phyloP scores from a whole-genome alignment of 2,329 filamentous ascomycete species.

The Pseudogymnoascus sp. region DNA sequence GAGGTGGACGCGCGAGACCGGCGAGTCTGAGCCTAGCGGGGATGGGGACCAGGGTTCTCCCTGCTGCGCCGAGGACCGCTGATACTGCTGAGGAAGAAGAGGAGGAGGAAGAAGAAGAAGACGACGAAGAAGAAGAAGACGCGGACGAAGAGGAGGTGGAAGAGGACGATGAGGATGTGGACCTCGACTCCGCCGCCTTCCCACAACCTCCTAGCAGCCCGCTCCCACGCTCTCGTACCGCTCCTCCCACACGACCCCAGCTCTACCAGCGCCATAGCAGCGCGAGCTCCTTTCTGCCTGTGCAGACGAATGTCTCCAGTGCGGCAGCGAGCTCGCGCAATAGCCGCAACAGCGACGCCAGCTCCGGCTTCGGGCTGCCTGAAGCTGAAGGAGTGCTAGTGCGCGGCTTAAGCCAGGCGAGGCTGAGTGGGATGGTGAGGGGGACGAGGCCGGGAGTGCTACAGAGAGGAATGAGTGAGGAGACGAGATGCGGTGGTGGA shows the following conservation, averaged over 20 bases:
- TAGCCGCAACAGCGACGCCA: not conserved
- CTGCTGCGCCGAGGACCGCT: conserved; percentile 2
- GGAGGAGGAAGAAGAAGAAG: conserved; percentile 36
- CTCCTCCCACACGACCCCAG: not conserved
- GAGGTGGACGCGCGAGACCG: not conserved
- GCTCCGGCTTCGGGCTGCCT: not conserved
- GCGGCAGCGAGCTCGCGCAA: not conserved
- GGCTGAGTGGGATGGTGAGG: not conserved
- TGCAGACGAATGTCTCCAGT: not conserved
- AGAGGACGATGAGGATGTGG: conserved; percentile 38
- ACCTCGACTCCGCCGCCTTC: not conserved
- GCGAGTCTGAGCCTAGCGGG: not conserved
- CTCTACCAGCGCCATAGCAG: not conserved
- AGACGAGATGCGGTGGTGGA: not conserved
- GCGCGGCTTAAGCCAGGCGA: conserved; percentile 1
- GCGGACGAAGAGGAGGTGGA: conserved; percentile 42
- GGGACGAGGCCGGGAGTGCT: not conserved
- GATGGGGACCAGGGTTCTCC: not conserved
- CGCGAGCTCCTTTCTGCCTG: not conserved
- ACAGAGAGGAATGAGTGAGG: not conserved
- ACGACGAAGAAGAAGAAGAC: conserved; percentile 35
- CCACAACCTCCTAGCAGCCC: not conserved
- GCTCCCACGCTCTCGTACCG: not conserved
- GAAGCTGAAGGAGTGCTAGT: not conserved
- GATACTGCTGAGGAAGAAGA: conserved; percentile 15